Evolutionary conservation across 2,329 filamentous ascomycete species (phyloP).

Genomic region (Ascochyta pisi): DNA sequence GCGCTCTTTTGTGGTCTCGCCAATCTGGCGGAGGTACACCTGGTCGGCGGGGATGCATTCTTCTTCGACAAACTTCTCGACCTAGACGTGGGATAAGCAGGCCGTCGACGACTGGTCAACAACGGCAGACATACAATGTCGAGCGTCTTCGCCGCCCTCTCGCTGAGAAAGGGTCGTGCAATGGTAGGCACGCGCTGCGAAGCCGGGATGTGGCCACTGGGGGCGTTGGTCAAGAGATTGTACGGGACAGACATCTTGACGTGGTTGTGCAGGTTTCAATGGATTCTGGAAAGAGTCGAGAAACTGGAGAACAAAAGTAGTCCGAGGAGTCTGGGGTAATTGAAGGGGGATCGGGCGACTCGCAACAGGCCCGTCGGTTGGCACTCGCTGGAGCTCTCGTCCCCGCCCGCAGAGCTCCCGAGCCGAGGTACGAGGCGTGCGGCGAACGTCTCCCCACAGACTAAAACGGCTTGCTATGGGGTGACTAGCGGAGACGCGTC

Average conservation of each 20-base stretch:
- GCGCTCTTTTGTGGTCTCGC: slow-evolving; percentile 71
- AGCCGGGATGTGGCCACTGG: slow-evolving; percentile 52
- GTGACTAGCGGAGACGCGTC: slow-evolving; percentile 9
- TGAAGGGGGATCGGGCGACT: slow-evolving; percentile 14
- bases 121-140: slow-evolving; percentile 65
- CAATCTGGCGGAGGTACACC: slow-evolving; percentile 80
- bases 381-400: slow-evolving; percentile 4
- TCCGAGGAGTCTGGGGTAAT: slow-evolving; percentile 18
- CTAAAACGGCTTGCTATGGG: slow-evolving; percentile 2
- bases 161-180: slow-evolving; percentile 73
- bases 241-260: slow-evolving; percentile 43
- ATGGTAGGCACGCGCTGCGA: slow-evolving; percentile 65
- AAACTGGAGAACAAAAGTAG: slow-evolving; percentile 1
- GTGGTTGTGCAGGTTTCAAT: not conserved
- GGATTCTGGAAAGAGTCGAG: not conserved
- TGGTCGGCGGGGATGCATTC: slow-evolving; percentile 81
- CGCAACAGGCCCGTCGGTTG: slow-evolving; percentile 10
- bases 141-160: slow-evolving; percentile 81
- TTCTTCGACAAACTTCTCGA: slow-evolving; percentile 96
- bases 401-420: slow-evolving; percentile 7
- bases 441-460: slow-evolving; percentile 5
- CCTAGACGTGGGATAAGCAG: slow-evolving; percentile 46
- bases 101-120: not conserved
- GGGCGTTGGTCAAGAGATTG: slow-evolving; percentile 44
- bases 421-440: slow-evolving; percentile 7